A percentile compares a stretch with the other conserved stretches of the same genome.
phyloP scores from a whole-genome alignment of 148 eudicot species.

The Heliamphora exappendiculata region DNA sequence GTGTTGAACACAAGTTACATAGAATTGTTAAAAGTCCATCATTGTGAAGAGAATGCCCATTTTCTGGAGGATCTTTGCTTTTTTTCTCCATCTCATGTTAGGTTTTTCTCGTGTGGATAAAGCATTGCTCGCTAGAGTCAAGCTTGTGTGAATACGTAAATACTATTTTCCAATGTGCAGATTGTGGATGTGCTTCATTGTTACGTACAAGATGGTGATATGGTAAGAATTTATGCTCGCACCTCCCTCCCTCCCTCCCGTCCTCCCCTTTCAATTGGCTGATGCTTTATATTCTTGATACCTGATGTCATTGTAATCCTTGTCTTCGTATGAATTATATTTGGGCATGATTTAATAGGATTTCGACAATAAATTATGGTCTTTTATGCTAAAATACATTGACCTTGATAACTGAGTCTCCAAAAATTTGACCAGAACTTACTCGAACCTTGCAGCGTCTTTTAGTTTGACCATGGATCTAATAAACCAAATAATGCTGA shows the following conservation, averaged over 20 bases:
- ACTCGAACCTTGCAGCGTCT: background rate
- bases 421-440: too few species aligned
- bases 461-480: too few species aligned
- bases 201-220: constrained; percentile 69
- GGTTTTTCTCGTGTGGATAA: background rate
- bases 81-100: background rate
- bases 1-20: background rate
- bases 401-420: background rate
- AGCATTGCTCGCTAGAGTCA: background rate
- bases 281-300: background rate
- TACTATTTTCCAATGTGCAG: constrained; percentile 34
- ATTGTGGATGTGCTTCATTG: constrained; percentile 67
- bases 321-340: background rate
- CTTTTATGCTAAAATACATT: background rate
- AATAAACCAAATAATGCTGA: too few species aligned
- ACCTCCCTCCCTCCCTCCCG: background rate
- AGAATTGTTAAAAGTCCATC: background rate
- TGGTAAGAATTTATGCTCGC: constrained; percentile 36
- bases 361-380: background rate
- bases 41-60: background rate
- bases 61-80: background rate
- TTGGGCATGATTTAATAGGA: background rate
- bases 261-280: background rate
- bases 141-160: background rate
- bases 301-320: background rate